phyloP scores from a whole-genome alignment of 371 early-diverging fungal genomes.

The Lichtheimia corymbifera region DNA sequence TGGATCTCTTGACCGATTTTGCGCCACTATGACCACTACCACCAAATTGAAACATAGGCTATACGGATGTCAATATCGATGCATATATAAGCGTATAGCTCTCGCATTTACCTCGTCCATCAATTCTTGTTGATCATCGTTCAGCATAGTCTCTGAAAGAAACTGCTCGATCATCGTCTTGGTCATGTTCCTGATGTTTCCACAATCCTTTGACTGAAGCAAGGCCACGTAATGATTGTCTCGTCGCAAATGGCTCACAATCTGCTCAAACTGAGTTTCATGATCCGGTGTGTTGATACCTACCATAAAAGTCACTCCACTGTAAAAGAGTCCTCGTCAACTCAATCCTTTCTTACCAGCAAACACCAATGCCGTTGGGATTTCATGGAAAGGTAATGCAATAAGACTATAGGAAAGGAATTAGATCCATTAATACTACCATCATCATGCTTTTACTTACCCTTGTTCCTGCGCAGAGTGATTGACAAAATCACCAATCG shows the following conservation, averaged over 20 bases:
- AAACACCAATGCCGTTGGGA: constrained; percentile 72
- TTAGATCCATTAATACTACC: neutral
- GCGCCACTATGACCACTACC: neutral
- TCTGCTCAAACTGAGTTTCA: constrained; percentile 47
- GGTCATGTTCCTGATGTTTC: constrained; percentile 55
- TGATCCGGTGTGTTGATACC: constrained; percentile 53
- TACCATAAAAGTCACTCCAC: constrained; percentile 2
- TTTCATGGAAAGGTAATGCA: constrained; percentile 52
- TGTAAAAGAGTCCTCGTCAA: too few species aligned
- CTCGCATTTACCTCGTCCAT: constrained; percentile 9
- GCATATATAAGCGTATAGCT: neutral
- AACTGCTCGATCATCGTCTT: constrained; percentile 66
- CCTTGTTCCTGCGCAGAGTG: constrained; percentile 27
- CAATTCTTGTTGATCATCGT: constrained; percentile 30
- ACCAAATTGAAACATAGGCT: constrained; percentile 13
- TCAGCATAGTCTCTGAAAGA: constrained; percentile 30
- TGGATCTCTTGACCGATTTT: constrained; percentile 19
- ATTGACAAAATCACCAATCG: constrained; percentile 52
- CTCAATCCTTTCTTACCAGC: constrained; percentile 39
- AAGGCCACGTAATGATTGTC: constrained; percentile 55
- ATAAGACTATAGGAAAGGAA: constrained; percentile 15
- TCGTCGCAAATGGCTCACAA: constrained; percentile 30
- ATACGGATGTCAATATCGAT: too few species aligned
- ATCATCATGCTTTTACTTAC: constrained; percentile 1
- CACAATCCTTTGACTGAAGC: constrained; percentile 68